These are phyloP conservation scores for Casuarina glauca DNA, from an alignment of 306 rosid genomes.

Conservation along the genomic window DNA sequence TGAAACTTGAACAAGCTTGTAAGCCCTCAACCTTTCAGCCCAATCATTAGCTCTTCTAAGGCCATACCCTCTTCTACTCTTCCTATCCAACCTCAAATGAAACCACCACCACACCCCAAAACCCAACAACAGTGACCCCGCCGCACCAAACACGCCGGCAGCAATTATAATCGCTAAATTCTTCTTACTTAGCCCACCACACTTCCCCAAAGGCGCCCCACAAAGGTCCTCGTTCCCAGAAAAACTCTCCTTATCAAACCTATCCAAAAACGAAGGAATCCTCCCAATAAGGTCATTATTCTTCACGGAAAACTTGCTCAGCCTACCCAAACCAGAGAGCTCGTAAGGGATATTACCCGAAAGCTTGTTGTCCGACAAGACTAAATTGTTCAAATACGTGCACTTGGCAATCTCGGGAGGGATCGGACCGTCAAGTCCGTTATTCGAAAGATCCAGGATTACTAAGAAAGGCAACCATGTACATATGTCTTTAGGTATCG, in stretches of 20 bases:
- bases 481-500: conserved; percentile 65
- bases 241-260: conserved; percentile 44
- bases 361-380: conserved; percentile 53
- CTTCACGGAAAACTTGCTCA: conserved; percentile 61
- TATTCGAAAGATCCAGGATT: conserved; percentile 57
- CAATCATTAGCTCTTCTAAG: conserved; percentile 53
- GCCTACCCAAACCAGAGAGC: conserved; percentile 53
- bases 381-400: conserved; percentile 53
- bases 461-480: conserved; percentile 72
- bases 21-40: conserved; percentile 72
- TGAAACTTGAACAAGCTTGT: conserved; percentile 78
- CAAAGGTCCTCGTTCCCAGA: conserved; percentile 73
- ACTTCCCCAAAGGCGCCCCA: conserved; percentile 80
- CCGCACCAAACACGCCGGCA: conserved; percentile 94
- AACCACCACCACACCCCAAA: conserved; percentile 98
- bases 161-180: conserved; percentile 86
- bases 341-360: conserved; percentile 68
- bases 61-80: conserved; percentile 48
- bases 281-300: conserved; percentile 63
- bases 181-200: conserved; percentile 84
- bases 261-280: conserved; percentile 43
- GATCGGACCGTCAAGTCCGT: conserved; percentile 53
- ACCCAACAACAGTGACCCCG: conserved; percentile 70
- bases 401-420: conserved; percentile 58
- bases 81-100: conserved; percentile 53